These are phyloP conservation scores for Diutina siamensis DNA, from an alignment of 1,139 yeast genomes.

Conservation along the genomic window DNA sequence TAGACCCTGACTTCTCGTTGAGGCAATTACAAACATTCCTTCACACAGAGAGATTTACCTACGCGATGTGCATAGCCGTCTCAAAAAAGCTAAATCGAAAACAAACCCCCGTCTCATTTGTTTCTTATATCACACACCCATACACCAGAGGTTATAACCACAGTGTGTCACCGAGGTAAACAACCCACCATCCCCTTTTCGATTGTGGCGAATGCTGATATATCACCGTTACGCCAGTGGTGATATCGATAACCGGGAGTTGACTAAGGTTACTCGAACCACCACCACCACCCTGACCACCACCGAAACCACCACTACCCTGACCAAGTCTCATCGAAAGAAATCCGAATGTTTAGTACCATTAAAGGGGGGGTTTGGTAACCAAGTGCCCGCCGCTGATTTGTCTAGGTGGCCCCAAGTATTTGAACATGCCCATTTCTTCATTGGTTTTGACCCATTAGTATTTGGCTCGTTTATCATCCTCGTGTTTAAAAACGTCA, in stretches of 20 bases:
- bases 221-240: slow-evolving; percentile 6
- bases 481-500: slow-evolving; percentile 40
- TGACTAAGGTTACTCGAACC: neutral
- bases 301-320: neutral
- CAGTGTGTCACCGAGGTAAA: neutral
- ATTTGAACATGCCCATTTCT: slow-evolving; percentile 43
- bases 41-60: neutral
- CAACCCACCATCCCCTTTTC: neutral
- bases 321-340: too few relatives aligned
- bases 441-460: slow-evolving; percentile 37
- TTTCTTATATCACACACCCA: neutral
- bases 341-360: neutral
- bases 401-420: slow-evolving; percentile 23
- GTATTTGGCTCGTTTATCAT: slow-evolving; percentile 43
- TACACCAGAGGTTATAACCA: neutral
- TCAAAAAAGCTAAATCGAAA: neutral
- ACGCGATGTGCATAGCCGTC: neutral
- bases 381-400: neutral
- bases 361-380: neutral
- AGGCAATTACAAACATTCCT: too few relatives aligned
- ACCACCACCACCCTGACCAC: neutral
- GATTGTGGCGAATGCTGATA: slow-evolving; percentile 1
- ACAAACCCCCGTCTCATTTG: neutral
- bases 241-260: neutral
- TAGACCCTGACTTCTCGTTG: too few relatives aligned